Evolutionary conservation across 2,329 filamentous ascomycete genomes (phyloP).

Genomic region (Talaromyces sp.): DNA sequence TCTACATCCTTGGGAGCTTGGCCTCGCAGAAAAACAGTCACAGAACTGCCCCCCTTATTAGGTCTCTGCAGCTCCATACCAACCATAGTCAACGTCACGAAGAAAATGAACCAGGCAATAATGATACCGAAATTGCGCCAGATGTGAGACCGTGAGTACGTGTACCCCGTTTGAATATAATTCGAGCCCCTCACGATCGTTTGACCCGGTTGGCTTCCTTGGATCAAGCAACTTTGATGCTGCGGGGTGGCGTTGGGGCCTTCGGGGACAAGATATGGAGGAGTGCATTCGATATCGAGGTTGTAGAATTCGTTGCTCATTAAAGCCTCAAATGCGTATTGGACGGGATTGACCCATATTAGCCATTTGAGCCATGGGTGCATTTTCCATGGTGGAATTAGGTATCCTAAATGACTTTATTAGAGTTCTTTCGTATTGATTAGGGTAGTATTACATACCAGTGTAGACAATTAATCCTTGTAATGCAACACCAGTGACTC

Average conservation of each 20-base stretch:
- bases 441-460: conserved; percentile 15
- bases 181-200: conserved; percentile 48
- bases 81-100: conserved; percentile 68
- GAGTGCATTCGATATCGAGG: conserved; percentile 49
- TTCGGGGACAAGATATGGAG: conserved; percentile 52
- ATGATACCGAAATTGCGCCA: conserved; percentile 79
- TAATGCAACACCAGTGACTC: conserved; percentile 44
- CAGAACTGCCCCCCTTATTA: conserved; percentile 72
- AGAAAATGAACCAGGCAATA: conserved; percentile 66
- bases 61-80: conserved; percentile 74
- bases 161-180: conserved; percentile 52
- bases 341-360: conserved; percentile 61
- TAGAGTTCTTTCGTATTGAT: not conserved
- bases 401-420: conserved; percentile 44
- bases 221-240: conserved; percentile 55
- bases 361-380: conserved; percentile 60
- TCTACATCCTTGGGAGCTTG: conserved; percentile 55
- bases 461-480: conserved; percentile 55
- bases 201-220: conserved; percentile 50
- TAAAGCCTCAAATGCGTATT: conserved; percentile 64
- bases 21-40: conserved; percentile 46
- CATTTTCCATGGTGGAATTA: conserved; percentile 58
- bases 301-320: conserved; percentile 65
- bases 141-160: conserved; percentile 51
- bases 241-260: conserved; percentile 40